Conservation (phyloP, 2,329 filamentous ascomycete genomes). For the Fusarium odoratissimum region DNA sequence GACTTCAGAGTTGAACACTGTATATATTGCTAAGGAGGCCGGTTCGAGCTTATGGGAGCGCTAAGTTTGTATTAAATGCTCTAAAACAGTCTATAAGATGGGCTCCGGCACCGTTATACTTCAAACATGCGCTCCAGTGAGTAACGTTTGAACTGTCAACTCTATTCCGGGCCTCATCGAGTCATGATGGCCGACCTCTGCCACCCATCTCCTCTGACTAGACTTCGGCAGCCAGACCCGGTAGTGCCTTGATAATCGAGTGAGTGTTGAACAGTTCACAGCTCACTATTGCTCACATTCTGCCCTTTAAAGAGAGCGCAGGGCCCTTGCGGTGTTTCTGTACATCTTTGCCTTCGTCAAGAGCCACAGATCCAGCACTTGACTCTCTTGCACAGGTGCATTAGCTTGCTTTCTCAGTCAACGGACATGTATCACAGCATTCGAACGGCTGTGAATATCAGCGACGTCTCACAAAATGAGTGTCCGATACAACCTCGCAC, state of each 20-base stretch:
- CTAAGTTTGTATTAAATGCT: not conserved
- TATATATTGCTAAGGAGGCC: not conserved
- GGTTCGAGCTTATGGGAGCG: not conserved
- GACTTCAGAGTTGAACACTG: not conserved
- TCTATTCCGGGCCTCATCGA: slow-evolving; percentile 1
- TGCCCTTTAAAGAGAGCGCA: not conserved
- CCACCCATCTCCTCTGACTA: slow-evolving; percentile 7
- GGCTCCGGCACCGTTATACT: not conserved
- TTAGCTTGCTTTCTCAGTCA: not conserved
- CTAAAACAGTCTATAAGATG: not conserved
- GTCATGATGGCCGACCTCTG: slow-evolving; percentile 5
- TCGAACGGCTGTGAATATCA: slow-evolving; percentile 15
- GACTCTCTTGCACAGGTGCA: not conserved
- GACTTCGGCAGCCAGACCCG: not conserved
- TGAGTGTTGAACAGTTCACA: not conserved
- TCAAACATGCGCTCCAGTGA: not conserved
- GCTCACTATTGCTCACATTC: not conserved
- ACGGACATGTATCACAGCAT: slow-evolving; percentile 34
- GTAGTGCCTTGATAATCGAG: slow-evolving; percentile 3
- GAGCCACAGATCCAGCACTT: slow-evolving; percentile 2
- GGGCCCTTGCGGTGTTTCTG: not conserved
- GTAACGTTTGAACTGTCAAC: slow-evolving; percentile 2
- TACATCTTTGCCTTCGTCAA: not conserved
- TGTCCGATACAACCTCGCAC: slow-evolving; percentile 25
- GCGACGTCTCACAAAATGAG: slow-evolving; percentile 33